Percentiles rank a stretch among this genome's conserved stretches.
Conservation (phyloP, 352 stramenopile species). For the Pythium apleroticum region DNA sequence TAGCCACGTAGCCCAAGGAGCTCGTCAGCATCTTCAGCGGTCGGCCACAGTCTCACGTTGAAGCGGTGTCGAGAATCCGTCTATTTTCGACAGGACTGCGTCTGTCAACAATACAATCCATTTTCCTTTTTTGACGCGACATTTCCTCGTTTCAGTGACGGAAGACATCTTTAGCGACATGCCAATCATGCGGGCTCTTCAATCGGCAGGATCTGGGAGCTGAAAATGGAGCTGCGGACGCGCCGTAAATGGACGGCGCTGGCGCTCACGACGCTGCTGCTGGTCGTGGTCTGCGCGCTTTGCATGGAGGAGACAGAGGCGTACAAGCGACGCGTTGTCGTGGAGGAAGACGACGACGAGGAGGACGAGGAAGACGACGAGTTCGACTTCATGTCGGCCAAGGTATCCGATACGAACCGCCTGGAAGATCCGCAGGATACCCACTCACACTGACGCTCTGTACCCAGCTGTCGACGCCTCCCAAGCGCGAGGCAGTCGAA, state of each 20-base stretch:
- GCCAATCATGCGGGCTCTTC: conserved; percentile 2
- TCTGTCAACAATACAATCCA: conserved; percentile 6
- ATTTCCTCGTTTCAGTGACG: conserved; percentile 12
- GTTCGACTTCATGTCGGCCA: conserved; percentile 41
- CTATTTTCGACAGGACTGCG: neutral
- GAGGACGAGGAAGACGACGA: conserved; percentile 35
- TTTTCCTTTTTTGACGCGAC: conserved; percentile 8
- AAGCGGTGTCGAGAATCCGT: conserved; percentile 12
- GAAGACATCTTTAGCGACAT: neutral
- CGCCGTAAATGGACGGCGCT: conserved; percentile 21
- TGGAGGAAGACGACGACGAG: conserved; percentile 27
- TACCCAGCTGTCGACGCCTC: neutral
- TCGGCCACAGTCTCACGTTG: neutral
- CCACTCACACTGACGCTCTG: neutral
- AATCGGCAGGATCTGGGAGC: neutral
- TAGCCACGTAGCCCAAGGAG: too few relatives aligned
- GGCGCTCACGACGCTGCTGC: conserved; percentile 8
- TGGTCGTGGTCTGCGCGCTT: conserved; percentile 13
- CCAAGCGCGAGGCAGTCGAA: neutral
- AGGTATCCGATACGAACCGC: conserved; percentile 11
- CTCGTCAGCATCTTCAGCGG: too few relatives aligned
- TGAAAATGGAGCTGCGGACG: conserved; percentile 2
- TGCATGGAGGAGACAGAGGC: conserved; percentile 1
- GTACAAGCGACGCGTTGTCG: conserved; percentile 5
- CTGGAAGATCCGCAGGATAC: neutral